Base-by-base conservation (phyloP, 1,284 basidiomycete species). In the Ceratobasidium sp. region DNA sequence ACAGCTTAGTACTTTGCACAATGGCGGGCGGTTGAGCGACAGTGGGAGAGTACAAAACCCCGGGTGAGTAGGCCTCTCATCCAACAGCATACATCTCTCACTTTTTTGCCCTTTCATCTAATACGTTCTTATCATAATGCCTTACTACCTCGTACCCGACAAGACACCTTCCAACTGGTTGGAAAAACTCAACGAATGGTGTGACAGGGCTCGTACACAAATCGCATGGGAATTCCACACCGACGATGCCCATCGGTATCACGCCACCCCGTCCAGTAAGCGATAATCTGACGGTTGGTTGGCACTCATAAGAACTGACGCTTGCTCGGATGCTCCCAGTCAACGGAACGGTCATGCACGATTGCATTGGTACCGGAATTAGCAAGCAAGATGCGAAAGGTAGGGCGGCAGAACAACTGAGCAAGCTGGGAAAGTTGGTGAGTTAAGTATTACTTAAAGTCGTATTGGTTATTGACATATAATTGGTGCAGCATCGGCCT, bases 171-270 rank as follows among this genome's bases (percentile, higher is more conserved):
- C 10, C 41, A 65, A 65, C 62, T 65, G 62, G 62, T 38, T 65
- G 23, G 62, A 65, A 35, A 65, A 65, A 20, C 27, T 65, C 5
- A 65, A 65, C 62, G 62, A 65, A 20, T 65, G 62, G 62, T 30
- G n/a, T 35, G 41, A 65, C 38, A 44, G 30, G n/a, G 14, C 38
- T 27, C 5, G 62, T 1, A 20, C 35, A 12, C 3, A 18, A 54
- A 54, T 54, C 52, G 23, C 18, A 18, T 54, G 52, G 52, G 23
- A 8, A 3, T 38, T 38, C 38, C 38, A 38, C 38, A 38, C 38
- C 38, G 38, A 38, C 38, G 38, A 38, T 8, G 38, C 38, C 38
- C 38, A 38, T 38, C 3, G 8, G 38, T 8, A 38, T 8, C 38
- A 38, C 8, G 38, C 38, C 38, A 68, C 50, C 18, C 68, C 68